A percentile compares a stretch with the other conserved stretches of the same genome.
These are phyloP conservation scores for Globisporangium radiosum DNA, from an alignment of 352 stramenopile species.

Conservation along the genomic window DNA sequence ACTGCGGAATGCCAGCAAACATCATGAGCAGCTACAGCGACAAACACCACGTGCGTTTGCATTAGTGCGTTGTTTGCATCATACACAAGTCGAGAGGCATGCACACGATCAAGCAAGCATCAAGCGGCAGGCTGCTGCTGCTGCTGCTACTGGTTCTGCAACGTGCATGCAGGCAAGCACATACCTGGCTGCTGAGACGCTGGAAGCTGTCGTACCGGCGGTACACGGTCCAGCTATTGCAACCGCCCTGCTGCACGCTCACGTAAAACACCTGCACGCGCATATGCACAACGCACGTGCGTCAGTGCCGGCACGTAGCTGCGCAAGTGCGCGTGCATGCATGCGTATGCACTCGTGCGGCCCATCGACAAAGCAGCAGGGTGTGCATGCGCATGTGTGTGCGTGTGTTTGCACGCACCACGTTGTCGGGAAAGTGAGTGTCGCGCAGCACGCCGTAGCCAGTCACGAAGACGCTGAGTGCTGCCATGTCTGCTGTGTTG, in stretches of 20 bases:
- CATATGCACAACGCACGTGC: neutral
- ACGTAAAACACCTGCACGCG: slow-evolving; percentile 56
- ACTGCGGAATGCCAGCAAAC: slow-evolving; percentile 60
- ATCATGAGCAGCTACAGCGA: slow-evolving; percentile 45
- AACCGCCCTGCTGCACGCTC: slow-evolving; percentile 65
- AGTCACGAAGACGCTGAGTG: slow-evolving; percentile 65
- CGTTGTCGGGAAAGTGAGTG: slow-evolving; percentile 32
- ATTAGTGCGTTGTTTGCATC: neutral
- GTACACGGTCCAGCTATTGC: slow-evolving; percentile 70
- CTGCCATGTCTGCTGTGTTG: slow-evolving; percentile 33
- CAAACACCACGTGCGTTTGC: slow-evolving; percentile 1
- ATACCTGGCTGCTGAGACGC: slow-evolving; percentile 54
- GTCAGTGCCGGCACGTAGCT: slow-evolving; percentile 8
- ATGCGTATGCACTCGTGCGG: neutral
- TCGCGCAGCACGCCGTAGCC: slow-evolving; percentile 67
- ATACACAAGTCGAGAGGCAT: neutral
- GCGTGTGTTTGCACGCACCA: slow-evolving; percentile 24
- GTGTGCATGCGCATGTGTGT: neutral
- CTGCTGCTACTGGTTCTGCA: neutral
- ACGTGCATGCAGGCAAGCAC: neutral
- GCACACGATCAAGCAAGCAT: neutral
- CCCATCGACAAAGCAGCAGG: neutral
- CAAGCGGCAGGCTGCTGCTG: neutral
- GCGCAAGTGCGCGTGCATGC: neutral
- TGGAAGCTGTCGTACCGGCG: slow-evolving; percentile 70